Evolutionary conservation across 2,329 filamentous ascomycete species (phyloP).

Genomic region (Helminthosporium solani): DNA sequence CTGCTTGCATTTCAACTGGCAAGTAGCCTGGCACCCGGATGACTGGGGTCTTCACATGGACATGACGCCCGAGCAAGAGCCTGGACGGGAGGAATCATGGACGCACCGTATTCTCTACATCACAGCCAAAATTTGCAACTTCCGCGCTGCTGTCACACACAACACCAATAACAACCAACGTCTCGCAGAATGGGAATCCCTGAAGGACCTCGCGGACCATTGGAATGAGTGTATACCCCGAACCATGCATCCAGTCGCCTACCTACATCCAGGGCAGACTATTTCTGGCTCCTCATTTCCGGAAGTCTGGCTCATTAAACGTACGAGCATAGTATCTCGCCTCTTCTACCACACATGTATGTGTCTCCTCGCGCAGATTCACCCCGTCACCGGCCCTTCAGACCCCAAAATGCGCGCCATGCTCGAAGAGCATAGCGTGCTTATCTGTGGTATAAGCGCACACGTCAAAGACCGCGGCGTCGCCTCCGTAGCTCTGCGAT

Average conservation of each 20-base stretch:
- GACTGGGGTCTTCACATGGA: constrained; percentile 85
- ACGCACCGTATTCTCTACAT: constrained; percentile 87
- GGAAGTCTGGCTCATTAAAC: constrained; percentile 84
- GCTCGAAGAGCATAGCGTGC: constrained; percentile 73
- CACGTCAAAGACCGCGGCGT: constrained; percentile 81
- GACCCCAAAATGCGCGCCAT: constrained; percentile 68
- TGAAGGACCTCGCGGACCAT: constrained; percentile 78
- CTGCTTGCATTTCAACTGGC: constrained; percentile 85
- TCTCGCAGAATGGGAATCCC: constrained; percentile 72
- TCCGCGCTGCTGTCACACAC: constrained; percentile 68
- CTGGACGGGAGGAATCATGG: constrained; percentile 78
- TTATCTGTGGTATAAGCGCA: constrained; percentile 86
- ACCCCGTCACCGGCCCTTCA: constrained; percentile 66
- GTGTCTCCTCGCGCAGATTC: constrained; percentile 75
- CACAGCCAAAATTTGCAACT: constrained; percentile 82
- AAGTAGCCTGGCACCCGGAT: constrained; percentile 84
- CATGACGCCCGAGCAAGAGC: constrained; percentile 58
- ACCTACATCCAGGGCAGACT: constrained; percentile 68
- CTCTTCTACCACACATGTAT: constrained; percentile 89
- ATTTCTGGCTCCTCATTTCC: constrained; percentile 75
- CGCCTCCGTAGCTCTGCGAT: constrained; percentile 74
- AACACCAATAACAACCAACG: constrained; percentile 62
- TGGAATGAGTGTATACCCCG: constrained; percentile 79
- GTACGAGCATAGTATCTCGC: constrained; percentile 75
- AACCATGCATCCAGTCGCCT: constrained; percentile 84